phyloP scores from a whole-genome alignment of 176 grass and related monocot species.

The Bromus sterilis region DNA sequence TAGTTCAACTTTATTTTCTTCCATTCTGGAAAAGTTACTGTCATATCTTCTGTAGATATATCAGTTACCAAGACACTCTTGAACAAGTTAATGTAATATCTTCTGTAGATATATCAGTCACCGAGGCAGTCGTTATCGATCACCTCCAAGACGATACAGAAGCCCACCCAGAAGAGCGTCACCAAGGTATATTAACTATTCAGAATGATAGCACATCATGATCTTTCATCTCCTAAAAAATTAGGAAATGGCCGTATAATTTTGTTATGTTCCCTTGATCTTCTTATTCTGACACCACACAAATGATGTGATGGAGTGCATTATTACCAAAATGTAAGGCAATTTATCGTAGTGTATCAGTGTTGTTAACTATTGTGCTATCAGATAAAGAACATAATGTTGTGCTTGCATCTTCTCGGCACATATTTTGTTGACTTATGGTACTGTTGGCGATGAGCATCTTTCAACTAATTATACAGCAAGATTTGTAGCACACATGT shows the following conservation, averaged over 20 bases:
- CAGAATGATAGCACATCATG: neutral
- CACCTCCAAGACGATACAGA: conserved; percentile 83
- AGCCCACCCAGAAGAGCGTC: conserved; percentile 76
- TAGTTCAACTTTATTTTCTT: conserved; percentile 1
- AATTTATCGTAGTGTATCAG: neutral
- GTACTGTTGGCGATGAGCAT: neutral
- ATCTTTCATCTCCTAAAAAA: neutral
- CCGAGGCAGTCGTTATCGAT: conserved; percentile 53
- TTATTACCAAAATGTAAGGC: neutral
- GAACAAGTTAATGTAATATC: neutral
- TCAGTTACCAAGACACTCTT: conserved; percentile 50
- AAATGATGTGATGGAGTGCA: neutral
- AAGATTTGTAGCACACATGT: neutral
- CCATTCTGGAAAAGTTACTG: neutral
- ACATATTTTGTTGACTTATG: neutral
- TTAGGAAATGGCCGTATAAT: neutral
- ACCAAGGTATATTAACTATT: conserved; percentile 40
- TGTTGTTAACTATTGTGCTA: neutral
- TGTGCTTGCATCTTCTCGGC: neutral
- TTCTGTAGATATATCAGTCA: conserved; percentile 46
- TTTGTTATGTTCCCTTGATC: neutral
- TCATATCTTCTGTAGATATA: conserved; percentile 14
- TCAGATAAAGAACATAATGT: neutral
- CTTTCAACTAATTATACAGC: neutral
- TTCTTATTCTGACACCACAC: neutral